These are phyloP conservation scores for Knufia petricola DNA, from an alignment of 2,329 filamentous ascomycete genomes.

Conservation along the genomic window DNA sequence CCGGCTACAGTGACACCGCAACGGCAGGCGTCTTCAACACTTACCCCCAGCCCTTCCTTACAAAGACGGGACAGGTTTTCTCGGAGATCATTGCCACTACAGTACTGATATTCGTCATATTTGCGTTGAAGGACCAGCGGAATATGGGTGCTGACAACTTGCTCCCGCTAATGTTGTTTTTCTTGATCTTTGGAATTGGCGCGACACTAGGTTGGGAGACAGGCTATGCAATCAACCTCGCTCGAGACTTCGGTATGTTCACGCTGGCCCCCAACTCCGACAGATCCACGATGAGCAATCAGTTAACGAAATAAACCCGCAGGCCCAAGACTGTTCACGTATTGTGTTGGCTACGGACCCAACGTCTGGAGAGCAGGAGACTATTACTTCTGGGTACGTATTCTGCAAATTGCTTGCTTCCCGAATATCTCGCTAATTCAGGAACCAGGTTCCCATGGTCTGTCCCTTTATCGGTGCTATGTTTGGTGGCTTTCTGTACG, in stretches of 20 bases:
- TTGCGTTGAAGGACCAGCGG: conserved; percentile 45
- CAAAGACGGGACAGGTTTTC: conserved; percentile 53
- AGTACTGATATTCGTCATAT: conserved; percentile 56
- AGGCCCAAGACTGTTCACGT: conserved; percentile 52
- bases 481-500: conserved; percentile 53
- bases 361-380: conserved; percentile 37
- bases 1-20: conserved; percentile 41
- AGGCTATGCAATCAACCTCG: conserved; percentile 59
- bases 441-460: conserved; percentile 52
- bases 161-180: conserved; percentile 51
- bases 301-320: conserved; percentile 54
- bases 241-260: conserved; percentile 41
- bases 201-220: conserved; percentile 60
- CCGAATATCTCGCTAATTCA: conserved; percentile 6
- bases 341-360: conserved; percentile 41
- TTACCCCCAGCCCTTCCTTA: conserved; percentile 54
- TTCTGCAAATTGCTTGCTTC: conserved; percentile 12
- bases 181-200: conserved; percentile 59
- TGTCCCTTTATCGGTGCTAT: conserved; percentile 51
- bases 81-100: conserved; percentile 54
- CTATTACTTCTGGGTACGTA: conserved; percentile 55
- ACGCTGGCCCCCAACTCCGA: too few species aligned
- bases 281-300: too few species aligned
- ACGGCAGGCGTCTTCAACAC: conserved; percentile 59
- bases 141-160: conserved; percentile 47